phyloP scores from a whole-genome alignment of 169 alveolate species.

The Pseudocohnilembus persalinus region DNA sequence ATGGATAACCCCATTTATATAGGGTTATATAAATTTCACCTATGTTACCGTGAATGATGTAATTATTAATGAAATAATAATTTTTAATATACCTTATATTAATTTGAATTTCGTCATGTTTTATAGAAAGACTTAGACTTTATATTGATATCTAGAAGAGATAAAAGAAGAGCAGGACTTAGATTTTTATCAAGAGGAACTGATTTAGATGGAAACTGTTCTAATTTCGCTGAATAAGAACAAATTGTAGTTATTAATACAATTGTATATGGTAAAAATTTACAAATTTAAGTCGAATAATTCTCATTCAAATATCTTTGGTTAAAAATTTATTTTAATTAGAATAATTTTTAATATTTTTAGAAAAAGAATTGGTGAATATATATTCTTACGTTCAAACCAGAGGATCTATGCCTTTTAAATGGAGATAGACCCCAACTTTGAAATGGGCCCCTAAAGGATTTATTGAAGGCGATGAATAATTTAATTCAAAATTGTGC shows the following conservation, averaged over 20 bases:
- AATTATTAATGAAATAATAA: background rate
- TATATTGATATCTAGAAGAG: slow-evolving; percentile 90
- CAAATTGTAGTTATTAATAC: slow-evolving; percentile 78
- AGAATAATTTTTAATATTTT: no score
- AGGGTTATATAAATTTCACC: slow-evolving; percentile 71
- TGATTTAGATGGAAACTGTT: slow-evolving; percentile 82
- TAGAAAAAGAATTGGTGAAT: slow-evolving; percentile 53
- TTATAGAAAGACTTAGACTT: slow-evolving; percentile 56
- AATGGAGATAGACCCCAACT: slow-evolving; percentile 91
- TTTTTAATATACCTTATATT: background rate
- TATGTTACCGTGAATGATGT: slow-evolving; percentile 28
- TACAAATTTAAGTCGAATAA: background rate
- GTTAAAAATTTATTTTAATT: background rate
- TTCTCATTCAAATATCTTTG: background rate
- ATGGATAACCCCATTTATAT: slow-evolving; percentile 71
- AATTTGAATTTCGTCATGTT: background rate
- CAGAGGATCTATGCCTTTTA: slow-evolving; percentile 96
- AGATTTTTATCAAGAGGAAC: slow-evolving; percentile 95
- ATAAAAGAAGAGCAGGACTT: slow-evolving; percentile 93
- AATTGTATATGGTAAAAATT: background rate
- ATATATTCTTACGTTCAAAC: slow-evolving; percentile 90
- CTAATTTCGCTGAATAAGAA: slow-evolving; percentile 97
- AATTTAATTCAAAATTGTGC: slow-evolving; percentile 47
- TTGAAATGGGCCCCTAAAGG: slow-evolving; percentile 83
- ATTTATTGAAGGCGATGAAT: slow-evolving; percentile 57